These are phyloP conservation scores for Rhodomyrtus tomentosa DNA, from an alignment of 345 rosid genomes.

Conservation along the genomic window DNA sequence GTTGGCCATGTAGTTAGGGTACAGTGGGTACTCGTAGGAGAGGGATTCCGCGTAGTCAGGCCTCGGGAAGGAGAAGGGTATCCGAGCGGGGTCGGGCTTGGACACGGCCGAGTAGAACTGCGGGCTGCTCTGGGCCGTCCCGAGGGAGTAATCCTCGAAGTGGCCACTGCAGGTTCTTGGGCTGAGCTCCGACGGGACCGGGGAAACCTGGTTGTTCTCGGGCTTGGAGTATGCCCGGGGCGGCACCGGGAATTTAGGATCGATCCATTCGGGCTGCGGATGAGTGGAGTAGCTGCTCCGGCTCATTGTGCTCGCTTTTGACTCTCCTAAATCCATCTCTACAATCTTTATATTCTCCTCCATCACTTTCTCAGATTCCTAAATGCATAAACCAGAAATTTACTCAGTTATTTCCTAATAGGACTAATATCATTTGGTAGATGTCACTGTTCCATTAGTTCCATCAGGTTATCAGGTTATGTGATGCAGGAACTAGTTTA, in stretches of 20 bases:
- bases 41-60: constrained; percentile 33
- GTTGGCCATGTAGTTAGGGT: constrained; percentile 84
- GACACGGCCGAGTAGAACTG: constrained; percentile 47
- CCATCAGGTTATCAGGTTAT: not conserved
- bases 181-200: constrained; percentile 66
- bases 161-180: constrained; percentile 63
- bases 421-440: not conserved
- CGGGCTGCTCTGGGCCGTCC: constrained; percentile 62
- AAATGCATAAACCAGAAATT: not conserved
- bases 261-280: constrained; percentile 14
- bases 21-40: constrained; percentile 26
- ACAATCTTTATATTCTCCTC: constrained; percentile 82
- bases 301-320: constrained; percentile 22
- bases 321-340: constrained; percentile 58
- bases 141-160: constrained; percentile 59
- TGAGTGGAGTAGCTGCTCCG: constrained; percentile 33
- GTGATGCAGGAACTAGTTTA: not conserved
- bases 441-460: not conserved
- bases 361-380: constrained; percentile 41
- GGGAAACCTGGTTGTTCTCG: constrained; percentile 28
- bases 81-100: constrained; percentile 41
- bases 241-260: constrained; percentile 20
- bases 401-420: not conserved
- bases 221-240: constrained; percentile 14
- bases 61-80: constrained; percentile 20